Base-by-base conservation (phyloP, 805 yeast species). In the Jamesozyma piceae region DNA sequence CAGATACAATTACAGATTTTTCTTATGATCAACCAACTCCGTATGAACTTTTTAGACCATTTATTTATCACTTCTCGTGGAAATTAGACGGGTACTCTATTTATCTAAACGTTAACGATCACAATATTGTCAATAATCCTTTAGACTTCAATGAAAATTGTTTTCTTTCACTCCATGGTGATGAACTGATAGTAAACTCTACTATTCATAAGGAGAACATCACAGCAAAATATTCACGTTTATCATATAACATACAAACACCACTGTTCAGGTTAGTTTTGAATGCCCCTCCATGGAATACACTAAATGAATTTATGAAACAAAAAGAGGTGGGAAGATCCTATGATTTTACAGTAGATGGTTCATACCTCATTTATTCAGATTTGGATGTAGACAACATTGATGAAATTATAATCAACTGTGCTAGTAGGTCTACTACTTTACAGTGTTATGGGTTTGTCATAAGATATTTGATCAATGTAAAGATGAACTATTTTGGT, bases 281-380 rank as follows among this genome's bases (percentile, higher is more conserved):
- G 2, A 82, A 79, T 44, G 77, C 92, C 0, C 97, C 98, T 0
- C 82, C 90, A 1, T 92, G 97, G 95, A 94, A 87, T 55, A 89
- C 97, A 0, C 66, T 78, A 21, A 75, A 78, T 42, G 80, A 82
- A 38, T 90, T 90, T 50, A 59, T 84, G 65, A 71, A 72, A 37
- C 63, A 73, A 11, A 75, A 72, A 17, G 73, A 74, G 14, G 71
- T 87, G 47, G 97, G 95, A 0, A 66, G 78, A 46, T 77, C 88
- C 0, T 66, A 72, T 22, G 72, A 79, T 42, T 81, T 88, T 51
- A 61, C 57, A 2, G 60, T 87, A 15, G 62, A 62, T 1, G 95
- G 96, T 0, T 71, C 79, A 0, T 82, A 85, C 60, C 73, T 81
- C 0, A 80, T 73, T 51, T 75, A 67, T 58, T 68, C 73, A 11